Evolutionary conservation across 768 basidiomycete species (phyloP).

Genomic region (Amanita phalloides): DNA sequence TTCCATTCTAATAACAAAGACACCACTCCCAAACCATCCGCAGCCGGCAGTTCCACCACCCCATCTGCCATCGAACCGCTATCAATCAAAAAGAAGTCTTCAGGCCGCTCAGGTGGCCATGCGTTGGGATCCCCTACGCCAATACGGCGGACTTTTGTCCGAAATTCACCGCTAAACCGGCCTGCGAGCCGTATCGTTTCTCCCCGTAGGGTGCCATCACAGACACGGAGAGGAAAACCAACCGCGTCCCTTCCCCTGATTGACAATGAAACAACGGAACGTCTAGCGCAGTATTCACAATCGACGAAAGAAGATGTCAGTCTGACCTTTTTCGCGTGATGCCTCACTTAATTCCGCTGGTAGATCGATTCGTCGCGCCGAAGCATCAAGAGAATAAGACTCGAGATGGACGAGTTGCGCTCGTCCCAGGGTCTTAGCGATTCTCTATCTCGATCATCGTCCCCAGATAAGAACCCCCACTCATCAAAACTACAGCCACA

Average conservation of each 20-base stretch:
- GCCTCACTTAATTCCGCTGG: conserved; percentile 2
- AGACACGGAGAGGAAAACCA: conserved; percentile 29
- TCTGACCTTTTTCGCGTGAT: conserved; percentile 4
- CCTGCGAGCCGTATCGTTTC: conserved; percentile 31
- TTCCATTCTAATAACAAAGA: conserved; percentile 42
- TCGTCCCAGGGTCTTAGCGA: conserved; percentile 17
- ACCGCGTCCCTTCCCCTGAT: conserved; percentile 16
- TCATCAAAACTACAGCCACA: conserved; percentile 29
- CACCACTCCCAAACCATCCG: conserved; percentile 35
- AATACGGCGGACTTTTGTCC: conserved; percentile 29
- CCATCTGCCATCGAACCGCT: conserved; percentile 57
- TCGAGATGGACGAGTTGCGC: conserved; percentile 46
- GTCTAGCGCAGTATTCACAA: conserved; percentile 35
- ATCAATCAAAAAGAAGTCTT: conserved; percentile 78
- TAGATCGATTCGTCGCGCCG: conserved; percentile 67
- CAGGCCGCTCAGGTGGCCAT: conserved; percentile 36
- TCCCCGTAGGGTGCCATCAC: conserved; percentile 46
- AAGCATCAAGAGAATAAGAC: conserved; percentile 64
- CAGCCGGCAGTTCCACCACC: conserved; percentile 20
- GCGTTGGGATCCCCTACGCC: conserved; percentile 26
- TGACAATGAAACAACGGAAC: conserved; percentile 30
- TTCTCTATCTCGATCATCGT: conserved; percentile 33
- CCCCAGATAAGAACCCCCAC: conserved; percentile 46
- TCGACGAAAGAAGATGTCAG: conserved; percentile 61
- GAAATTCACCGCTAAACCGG: conserved; percentile 44